Evolutionary conservation across 202 grass and related monocot genomes (phyloP), one percentile per base, ranked within the genome.

Genomic region (Carex arenaria): DNA sequence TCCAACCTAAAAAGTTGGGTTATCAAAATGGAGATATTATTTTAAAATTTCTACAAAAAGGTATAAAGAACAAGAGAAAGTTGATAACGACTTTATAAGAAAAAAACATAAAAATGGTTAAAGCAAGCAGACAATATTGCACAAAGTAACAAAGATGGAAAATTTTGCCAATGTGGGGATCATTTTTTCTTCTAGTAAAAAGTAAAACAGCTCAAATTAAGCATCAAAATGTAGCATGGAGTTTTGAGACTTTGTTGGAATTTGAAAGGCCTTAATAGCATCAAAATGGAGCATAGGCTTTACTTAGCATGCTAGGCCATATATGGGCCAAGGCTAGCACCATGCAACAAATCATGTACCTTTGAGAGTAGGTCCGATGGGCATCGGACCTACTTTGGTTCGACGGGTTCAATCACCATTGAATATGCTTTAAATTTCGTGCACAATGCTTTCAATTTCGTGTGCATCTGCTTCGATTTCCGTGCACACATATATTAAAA

Each of bases 1-100:
- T 78, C 53, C 52, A 78, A 59, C 54, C 73, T 34, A 36, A 78
- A 77, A 77, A 32, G 15, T 30, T 57, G 73, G 73, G 26, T 77
- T 40, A 40, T 40, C 38, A 45, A 9, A 45, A 57, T 38, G 53
- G 28, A 38, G 38, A 31, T 17, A 38, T 19, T 60, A 10, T 1
- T 78, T 34, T 77, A 36, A 31, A 10, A 10, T 78, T 78, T 59
- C 73, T 19, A 9, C 45, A 14, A 76, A 56, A 45, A 56, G 72
- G 49, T 76, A 10, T 14, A 76, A 76, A 76, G 26, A 78, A 36
- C 30, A 34, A 20, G 18, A 20, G 18, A 59, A 78, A 59, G 73
- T 19, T 78, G 30, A 78, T 38, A 78, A 78, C 14, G 53, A 60
- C 73, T 30, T 59, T 12, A 59, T 54, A 78, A 19, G 73, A 40